A percentile compares a stretch with the other conserved stretches of the same genome.
These are phyloP conservation scores for Macrolepiota fuliginosa DNA, from an alignment of 768 basidiomycete species.

Conservation along the genomic window DNA sequence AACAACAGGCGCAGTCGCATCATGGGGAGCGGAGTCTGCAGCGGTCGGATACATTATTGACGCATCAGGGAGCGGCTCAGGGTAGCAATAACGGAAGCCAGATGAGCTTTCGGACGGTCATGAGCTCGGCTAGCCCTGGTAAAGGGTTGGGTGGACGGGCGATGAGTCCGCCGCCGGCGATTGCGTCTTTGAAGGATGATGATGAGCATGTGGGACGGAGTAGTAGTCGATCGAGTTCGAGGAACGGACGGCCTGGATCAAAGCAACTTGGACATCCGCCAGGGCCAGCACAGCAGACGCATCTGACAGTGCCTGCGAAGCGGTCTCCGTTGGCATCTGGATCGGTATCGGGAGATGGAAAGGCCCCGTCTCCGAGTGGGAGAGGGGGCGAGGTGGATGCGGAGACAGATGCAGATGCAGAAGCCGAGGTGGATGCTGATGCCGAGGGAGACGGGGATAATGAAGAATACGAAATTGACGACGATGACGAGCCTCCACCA, in stretches of 20 bases:
- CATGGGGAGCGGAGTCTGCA: neutral
- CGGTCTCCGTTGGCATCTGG: conserved; percentile 7
- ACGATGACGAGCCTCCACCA: conserved; percentile 17
- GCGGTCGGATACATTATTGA: conserved; percentile 14
- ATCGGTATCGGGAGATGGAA: conserved; percentile 18
- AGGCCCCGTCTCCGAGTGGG: conserved; percentile 24
- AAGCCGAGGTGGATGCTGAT: conserved; percentile 26
- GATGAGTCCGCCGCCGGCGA: conserved; percentile 10
- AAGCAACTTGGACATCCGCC: neutral
- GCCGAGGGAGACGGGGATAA: conserved; percentile 27
- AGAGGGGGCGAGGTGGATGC: conserved; percentile 19
- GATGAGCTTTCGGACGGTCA: conserved; percentile 7
- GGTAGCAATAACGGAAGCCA: conserved; percentile 8
- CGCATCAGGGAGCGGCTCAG: conserved; percentile 3
- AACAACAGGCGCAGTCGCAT: neutral
- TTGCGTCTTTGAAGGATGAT: conserved; percentile 9
- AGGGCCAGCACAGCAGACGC: neutral
- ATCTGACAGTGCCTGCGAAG: neutral
- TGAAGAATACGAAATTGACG: conserved; percentile 22
- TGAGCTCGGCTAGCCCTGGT: neutral
- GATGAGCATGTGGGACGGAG: conserved; percentile 2
- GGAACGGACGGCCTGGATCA: conserved; percentile 1
- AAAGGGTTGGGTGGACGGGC: neutral
- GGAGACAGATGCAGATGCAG: conserved; percentile 30
- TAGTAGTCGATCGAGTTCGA: conserved; percentile 5